Percentiles rank a stretch among this genome's conserved stretches.
phyloP scores from a whole-genome alignment of 2,329 filamentous ascomycete genomes.

The Elsinoe fawcettii region DNA sequence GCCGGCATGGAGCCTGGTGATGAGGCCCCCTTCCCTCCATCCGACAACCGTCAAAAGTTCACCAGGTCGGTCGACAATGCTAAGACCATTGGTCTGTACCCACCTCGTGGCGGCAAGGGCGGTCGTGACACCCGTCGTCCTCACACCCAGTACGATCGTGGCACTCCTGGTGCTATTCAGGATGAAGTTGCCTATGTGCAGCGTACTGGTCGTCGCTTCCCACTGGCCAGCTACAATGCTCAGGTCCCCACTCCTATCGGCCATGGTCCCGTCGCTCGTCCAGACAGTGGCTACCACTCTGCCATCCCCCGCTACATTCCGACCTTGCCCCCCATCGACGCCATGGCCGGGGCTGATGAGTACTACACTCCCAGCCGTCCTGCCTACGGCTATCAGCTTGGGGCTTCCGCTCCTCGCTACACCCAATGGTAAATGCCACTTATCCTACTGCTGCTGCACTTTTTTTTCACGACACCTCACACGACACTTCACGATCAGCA shows the following conservation, averaged over 20 bases:
- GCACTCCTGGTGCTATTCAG: constrained; percentile 47
- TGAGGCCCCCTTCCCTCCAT: constrained; percentile 67
- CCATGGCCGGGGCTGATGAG: background rate
- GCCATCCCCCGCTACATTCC: background rate
- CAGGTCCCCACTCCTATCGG: background rate
- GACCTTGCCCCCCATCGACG: background rate
- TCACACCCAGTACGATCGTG: constrained; percentile 72
- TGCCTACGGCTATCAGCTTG: background rate
- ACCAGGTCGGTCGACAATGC: constrained; percentile 82
- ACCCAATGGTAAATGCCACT: background rate
- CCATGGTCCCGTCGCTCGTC: constrained; percentile 1
- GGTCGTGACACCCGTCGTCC: constrained; percentile 66
- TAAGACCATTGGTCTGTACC: constrained; percentile 77
- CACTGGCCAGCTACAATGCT: background rate
- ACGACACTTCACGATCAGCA: background rate
- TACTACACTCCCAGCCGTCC: background rate
- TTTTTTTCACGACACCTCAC: background rate
- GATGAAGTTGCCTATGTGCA: constrained; percentile 23
- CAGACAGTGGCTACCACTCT: background rate
- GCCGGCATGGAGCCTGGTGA: constrained; percentile 44
- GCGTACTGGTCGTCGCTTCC: constrained; percentile 7
- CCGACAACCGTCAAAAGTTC: constrained; percentile 82
- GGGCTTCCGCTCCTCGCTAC: background rate
- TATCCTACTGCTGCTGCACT: constrained; percentile 1
- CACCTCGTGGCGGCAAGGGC: constrained; percentile 67